Evolutionary conservation across 2,329 filamentous ascomycete genomes (phyloP).

Genomic region (Colletotrichum costaricense): DNA sequence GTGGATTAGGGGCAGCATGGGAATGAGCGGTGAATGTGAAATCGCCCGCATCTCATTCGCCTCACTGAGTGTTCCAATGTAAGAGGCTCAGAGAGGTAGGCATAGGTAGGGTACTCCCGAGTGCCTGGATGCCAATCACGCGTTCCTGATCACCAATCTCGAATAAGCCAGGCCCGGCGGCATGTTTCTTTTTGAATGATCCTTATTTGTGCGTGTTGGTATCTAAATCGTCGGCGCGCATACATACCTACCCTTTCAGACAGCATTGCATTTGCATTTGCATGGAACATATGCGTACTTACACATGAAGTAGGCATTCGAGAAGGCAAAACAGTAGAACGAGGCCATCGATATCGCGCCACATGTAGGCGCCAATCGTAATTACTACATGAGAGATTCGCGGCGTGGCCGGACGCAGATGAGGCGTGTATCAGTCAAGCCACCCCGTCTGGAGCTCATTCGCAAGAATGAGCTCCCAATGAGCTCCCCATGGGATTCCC

Average conservation of each 20-base stretch:
- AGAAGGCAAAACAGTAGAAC: background rate
- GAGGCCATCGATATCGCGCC: background rate
- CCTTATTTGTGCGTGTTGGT: background rate
- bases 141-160: slow-evolving; percentile 11
- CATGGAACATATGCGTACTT: slow-evolving; percentile 7
- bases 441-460: background rate
- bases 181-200: background rate
- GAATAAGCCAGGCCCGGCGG: background rate
- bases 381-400: background rate
- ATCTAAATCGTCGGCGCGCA: slow-evolving; percentile 18
- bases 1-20: background rate
- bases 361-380: background rate
- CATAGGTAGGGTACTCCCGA: background rate
- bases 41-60: slow-evolving; percentile 4
- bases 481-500: background rate
- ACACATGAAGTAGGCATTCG: background rate
- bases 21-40: slow-evolving; percentile 30
- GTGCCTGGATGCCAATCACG: slow-evolving; percentile 6
- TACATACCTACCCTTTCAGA: slow-evolving; percentile 24
- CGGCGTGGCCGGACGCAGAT: slow-evolving; percentile 1
- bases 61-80: background rate
- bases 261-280: slow-evolving; percentile 11
- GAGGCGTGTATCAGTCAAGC: slow-evolving; percentile 22
- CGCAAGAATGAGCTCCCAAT: background rate
- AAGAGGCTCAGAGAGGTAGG: background rate